These are phyloP conservation scores for Verbena officinalis DNA, from an alignment of 257 asterid genomes.

Conservation along the genomic window DNA sequence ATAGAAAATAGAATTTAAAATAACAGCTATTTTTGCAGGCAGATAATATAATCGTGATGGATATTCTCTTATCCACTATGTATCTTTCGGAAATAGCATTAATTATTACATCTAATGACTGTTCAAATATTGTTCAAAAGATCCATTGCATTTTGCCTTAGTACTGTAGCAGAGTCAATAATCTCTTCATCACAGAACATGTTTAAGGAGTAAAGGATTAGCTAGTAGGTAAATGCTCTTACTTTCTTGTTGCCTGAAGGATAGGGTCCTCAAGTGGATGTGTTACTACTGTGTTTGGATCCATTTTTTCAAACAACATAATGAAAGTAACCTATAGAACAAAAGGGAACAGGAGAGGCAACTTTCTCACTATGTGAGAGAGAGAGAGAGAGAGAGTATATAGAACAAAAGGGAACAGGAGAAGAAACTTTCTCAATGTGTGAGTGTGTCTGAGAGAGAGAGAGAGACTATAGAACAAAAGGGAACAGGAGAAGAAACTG, in stretches of 20 bases:
- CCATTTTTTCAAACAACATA: slow-evolving; percentile 26
- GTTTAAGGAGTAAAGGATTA: slow-evolving; percentile 19
- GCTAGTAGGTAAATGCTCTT: slow-evolving; percentile 27
- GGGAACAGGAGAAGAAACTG: no score
- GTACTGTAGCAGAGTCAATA: slow-evolving; percentile 23
- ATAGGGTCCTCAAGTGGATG: slow-evolving; percentile 22
- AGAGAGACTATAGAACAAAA: no score
- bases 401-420: no score
- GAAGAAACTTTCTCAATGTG: no score
- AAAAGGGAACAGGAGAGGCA: slow-evolving; percentile 38
- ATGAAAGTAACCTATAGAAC: slow-evolving; percentile 25
- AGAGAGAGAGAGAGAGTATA: not conserved
- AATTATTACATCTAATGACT: slow-evolving; percentile 5
- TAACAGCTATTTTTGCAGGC: slow-evolving; percentile 15
- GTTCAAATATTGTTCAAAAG: slow-evolving; percentile 12
- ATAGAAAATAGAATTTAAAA: slow-evolving; percentile 19
- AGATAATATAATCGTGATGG: not conserved
- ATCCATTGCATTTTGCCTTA: slow-evolving; percentile 30
- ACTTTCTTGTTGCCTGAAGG: slow-evolving; percentile 20
- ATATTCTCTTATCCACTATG: not conserved
- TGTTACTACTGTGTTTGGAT: slow-evolving; percentile 25
- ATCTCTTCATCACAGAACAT: slow-evolving; percentile 30
- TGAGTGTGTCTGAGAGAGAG: no score
- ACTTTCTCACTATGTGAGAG: not conserved
- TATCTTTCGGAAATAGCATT: not conserved